phyloP scores from a whole-genome alignment of 768 basidiomycete genomes.

The Lentinula guzmanii region DNA sequence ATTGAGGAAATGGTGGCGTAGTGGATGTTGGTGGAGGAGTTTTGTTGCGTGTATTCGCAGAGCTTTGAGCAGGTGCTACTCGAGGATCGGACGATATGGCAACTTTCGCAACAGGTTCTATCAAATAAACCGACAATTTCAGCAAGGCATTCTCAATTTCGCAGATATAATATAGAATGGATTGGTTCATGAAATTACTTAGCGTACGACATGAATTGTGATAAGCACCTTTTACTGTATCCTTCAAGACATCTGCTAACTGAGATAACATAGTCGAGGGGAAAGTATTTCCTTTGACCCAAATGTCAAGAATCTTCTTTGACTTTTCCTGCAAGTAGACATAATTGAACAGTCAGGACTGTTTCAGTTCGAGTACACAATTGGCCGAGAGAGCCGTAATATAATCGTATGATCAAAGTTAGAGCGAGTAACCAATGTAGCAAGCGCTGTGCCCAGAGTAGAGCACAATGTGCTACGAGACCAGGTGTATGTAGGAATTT shows the following conservation, averaged over 20 bases:
- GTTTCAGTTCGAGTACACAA: conserved; percentile 19
- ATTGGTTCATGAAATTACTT: conserved; percentile 77
- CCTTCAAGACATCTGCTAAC: conserved; percentile 61
- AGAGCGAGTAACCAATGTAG: neutral
- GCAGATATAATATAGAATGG: conserved; percentile 35
- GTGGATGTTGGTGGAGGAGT: conserved; percentile 20
- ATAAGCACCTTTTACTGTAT: conserved; percentile 84
- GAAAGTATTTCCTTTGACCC: conserved; percentile 90
- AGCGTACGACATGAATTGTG: conserved; percentile 64
- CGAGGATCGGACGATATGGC: conserved; percentile 31
- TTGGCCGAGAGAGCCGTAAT: conserved; percentile 19
- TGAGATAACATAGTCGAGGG: conserved; percentile 67
- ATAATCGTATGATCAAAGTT: neutral
- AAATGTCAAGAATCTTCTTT: conserved; percentile 96
- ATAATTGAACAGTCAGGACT: conserved; percentile 36
- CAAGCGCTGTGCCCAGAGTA: neutral
- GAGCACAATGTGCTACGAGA: neutral
- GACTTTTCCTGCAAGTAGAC: conserved; percentile 80
- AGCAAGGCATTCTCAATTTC: conserved; percentile 46
- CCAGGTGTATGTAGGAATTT: neutral
- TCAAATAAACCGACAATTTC: conserved; percentile 42
- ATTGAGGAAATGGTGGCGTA: conserved; percentile 14
- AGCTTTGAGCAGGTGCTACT: conserved; percentile 23
- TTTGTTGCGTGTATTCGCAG: conserved; percentile 18
- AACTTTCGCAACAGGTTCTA: conserved; percentile 45